Percentiles rank a stretch among this genome's conserved stretches.
Evolutionary conservation across 805 yeast genomes (phyloP).

Genomic region (Myxozyma neglecta): DNA sequence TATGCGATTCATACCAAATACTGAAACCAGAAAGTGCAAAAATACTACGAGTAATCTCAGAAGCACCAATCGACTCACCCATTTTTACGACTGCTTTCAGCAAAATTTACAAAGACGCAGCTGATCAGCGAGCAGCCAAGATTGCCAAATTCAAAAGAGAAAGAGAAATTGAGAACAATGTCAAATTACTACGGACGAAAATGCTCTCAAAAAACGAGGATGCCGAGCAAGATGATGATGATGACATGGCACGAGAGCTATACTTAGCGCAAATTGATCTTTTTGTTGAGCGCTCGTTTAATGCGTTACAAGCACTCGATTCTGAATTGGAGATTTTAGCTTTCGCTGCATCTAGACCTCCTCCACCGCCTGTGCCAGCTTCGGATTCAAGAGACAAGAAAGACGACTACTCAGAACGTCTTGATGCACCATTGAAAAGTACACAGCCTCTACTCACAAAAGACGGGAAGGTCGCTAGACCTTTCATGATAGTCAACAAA

Average conservation of each 20-base stretch:
- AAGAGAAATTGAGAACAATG: conserved; percentile 50
- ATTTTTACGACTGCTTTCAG: conserved; percentile 11
- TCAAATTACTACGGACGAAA: conserved; percentile 43
- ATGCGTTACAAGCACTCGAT: conserved; percentile 54
- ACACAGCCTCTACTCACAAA: conserved; percentile 55
- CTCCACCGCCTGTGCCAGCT: conserved; percentile 24
- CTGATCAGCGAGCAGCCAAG: conserved; percentile 62
- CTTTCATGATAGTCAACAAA: conserved; percentile 67
- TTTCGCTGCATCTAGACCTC: conserved; percentile 36
- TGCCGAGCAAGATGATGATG: conserved; percentile 22
- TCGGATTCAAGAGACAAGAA: conserved; percentile 29
- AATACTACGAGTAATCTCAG: conserved; percentile 10
- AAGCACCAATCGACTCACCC: conserved; percentile 20
- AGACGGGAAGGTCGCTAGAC: conserved; percentile 77
- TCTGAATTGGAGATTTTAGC: conserved; percentile 68
- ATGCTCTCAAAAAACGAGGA: neutral
- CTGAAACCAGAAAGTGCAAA: conserved; percentile 3
- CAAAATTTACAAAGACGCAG: conserved; percentile 38
- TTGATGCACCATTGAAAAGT: conserved; percentile 47
- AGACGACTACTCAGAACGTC: conserved; percentile 61
- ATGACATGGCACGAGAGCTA: conserved; percentile 62
- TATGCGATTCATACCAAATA: conserved; percentile 23
- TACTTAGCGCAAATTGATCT: conserved; percentile 57
- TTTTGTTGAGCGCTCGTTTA: conserved; percentile 55
- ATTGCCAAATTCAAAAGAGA: conserved; percentile 66